Conservation (phyloP, 495 filamentous ascomycete genomes). For the Parathielavia hyrcaniae region DNA sequence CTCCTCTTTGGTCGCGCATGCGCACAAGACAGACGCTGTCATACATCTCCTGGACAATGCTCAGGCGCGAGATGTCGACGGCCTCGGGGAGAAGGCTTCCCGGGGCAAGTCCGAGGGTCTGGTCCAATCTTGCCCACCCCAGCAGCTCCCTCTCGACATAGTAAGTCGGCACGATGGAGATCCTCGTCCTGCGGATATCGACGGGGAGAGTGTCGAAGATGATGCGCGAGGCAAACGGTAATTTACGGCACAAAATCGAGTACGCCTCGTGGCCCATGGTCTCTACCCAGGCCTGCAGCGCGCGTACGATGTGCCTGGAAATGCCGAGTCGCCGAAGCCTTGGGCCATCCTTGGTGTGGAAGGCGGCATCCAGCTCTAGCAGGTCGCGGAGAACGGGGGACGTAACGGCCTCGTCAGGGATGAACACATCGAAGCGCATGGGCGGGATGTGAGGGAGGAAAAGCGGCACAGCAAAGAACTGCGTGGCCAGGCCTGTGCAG, state of each 20-base stretch:
- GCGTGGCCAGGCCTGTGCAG: constrained; percentile 45
- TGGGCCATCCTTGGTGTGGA: constrained; percentile 43
- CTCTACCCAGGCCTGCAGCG: constrained; percentile 39
- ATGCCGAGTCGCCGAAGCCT: constrained; percentile 40
- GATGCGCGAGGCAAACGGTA: constrained; percentile 46
- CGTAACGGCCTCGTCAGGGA: constrained; percentile 35
- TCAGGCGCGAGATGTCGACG: constrained; percentile 38
- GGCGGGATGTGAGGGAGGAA: constrained; percentile 38
- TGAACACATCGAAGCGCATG: constrained; percentile 46
- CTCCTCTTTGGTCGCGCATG: constrained; percentile 17
- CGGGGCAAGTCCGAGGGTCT: constrained; percentile 28
- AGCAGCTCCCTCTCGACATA: constrained; percentile 41
- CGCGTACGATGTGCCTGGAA: constrained; percentile 39
- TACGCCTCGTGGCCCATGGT: constrained; percentile 13
- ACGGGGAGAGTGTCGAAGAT: constrained; percentile 40
- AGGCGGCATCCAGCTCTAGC: constrained; percentile 40
- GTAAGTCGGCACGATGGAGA: constrained; percentile 38
- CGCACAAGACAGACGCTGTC: constrained; percentile 44
- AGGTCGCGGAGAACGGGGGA: constrained; percentile 35
- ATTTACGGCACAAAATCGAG: constrained; percentile 22
- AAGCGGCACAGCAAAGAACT: constrained; percentile 43
- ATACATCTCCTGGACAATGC: constrained; percentile 39
- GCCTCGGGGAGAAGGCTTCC: constrained; percentile 30
- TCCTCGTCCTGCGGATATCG: constrained; percentile 33
- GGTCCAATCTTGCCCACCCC: constrained; percentile 24